Base-by-base conservation (phyloP, 2,329 filamentous ascomycete species). In the Aspergillus arachidicola region DNA sequence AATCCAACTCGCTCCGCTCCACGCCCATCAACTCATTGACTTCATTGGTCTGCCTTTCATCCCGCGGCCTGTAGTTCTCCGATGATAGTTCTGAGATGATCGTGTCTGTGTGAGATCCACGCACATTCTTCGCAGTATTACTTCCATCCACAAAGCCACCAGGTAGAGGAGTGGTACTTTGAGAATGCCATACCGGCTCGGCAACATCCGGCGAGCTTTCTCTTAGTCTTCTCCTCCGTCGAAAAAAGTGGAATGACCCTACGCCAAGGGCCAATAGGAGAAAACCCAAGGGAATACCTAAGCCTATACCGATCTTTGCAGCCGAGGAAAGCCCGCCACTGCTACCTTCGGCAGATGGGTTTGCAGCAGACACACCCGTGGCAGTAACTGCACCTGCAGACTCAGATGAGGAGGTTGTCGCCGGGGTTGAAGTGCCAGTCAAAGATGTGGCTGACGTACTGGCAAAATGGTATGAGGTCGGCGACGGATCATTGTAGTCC, bases 221-320 rank as follows among this genome's bases (percentile, higher is more conserved):
- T 16, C 1, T 23, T 10, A 9, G 34, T 21, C 16, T 14, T 10
- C 3, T 32, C 34, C 50, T n/a, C 19, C 57, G 61, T 16, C 59
- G 51, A 11, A 36, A 45, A 32, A 57, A 16, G 19, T 43, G 26
- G 7, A 41, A 6, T 11, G 38, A 16, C 4, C 46, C 57, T 12
- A 53, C 34, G 12, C 3, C 21, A 9, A 30, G 9, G 1, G 57
- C 50, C 1, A 62, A 2, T 4, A 45, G 32, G 12, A 62, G 19
- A 26, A 59, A 38, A 0, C 43, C 61, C 32, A 62, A 32, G 12
- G 61, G 61, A 14, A 62, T 26, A 7, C 61, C 61, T 14, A 62
- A 41, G 16, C 61, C 61, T 26, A 62, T 36, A 3, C 61, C 61
- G 6, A 62, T 58, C 28, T 62, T 62, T 2, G 30, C 30, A 12